Conservation (phyloP, 352 stramenopile genomes). For the Peronospora belbahrii region DNA sequence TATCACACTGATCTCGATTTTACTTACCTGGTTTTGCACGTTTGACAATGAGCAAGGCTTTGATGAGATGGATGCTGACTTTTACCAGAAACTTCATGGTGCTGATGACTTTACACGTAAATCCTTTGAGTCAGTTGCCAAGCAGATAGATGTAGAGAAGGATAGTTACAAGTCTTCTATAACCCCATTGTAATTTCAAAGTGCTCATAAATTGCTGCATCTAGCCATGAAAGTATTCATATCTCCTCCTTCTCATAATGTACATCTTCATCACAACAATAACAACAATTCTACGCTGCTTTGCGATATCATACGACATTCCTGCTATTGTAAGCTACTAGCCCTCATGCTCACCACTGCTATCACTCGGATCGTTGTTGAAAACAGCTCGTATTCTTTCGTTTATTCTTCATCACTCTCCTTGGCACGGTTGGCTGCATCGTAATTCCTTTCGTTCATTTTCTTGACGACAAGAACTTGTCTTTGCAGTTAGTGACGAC, state of each 20-base stretch:
- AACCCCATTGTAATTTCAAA: constrained; percentile 16
- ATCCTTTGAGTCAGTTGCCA: constrained; percentile 22
- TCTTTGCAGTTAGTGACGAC: too few relatives aligned
- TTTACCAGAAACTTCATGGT: constrained; percentile 35
- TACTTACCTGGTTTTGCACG: constrained; percentile 55
- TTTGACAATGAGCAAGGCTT: constrained; percentile 54
- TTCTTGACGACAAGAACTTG: too few relatives aligned
- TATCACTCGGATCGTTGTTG: too few relatives aligned
- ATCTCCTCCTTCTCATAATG: background rate
- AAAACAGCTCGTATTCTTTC: too few relatives aligned
- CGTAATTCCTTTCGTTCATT: too few relatives aligned
- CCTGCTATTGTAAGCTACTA: too few relatives aligned
- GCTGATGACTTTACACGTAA: constrained; percentile 33
- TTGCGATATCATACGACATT: too few relatives aligned
- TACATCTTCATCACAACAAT: background rate
- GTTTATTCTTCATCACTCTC: too few relatives aligned
- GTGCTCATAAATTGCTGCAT: background rate
- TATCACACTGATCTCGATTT: constrained; percentile 47
- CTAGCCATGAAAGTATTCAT: background rate
- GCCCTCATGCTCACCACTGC: too few relatives aligned
- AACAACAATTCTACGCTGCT: too few relatives aligned
- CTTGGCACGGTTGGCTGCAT: too few relatives aligned
- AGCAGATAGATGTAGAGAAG: constrained; percentile 26
- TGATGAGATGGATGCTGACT: constrained; percentile 53
- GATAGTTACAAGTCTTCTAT: constrained; percentile 19